A percentile compares a stretch with the other conserved stretches of the same genome.
phyloP scores from a whole-genome alignment of 2,329 filamentous ascomycete genomes.

The Calcarisporium arbuscula region DNA sequence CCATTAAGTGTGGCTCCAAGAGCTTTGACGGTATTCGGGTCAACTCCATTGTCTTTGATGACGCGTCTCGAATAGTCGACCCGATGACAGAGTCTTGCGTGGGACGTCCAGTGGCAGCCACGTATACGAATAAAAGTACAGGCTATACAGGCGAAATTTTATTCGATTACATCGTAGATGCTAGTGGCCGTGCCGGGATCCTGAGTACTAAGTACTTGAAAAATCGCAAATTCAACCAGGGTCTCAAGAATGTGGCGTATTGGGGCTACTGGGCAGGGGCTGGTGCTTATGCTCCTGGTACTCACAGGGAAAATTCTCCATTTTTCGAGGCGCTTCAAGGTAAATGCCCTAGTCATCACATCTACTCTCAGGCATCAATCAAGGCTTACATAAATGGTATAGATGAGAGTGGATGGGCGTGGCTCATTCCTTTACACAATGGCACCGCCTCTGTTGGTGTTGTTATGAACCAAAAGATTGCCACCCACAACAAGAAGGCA shows the following conservation, averaged over 20 bases:
- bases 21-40: constrained; percentile 33
- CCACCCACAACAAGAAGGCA: constrained; percentile 22
- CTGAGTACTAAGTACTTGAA: constrained; percentile 42
- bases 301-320: constrained; percentile 24
- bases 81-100: no score
- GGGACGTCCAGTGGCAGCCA: constrained; percentile 27
- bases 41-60: constrained; percentile 20
- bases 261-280: constrained; percentile 40
- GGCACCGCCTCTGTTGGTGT: constrained; percentile 35
- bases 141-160: constrained; percentile 27
- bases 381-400: background rate
- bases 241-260: constrained; percentile 40
- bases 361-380: background rate
- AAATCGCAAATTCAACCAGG: constrained; percentile 38
- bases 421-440: constrained; percentile 43
- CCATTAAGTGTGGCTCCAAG: constrained; percentile 28
- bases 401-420: constrained; percentile 42
- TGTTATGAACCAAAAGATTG: constrained; percentile 31
- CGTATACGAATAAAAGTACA: constrained; percentile 24
- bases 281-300: constrained; percentile 25
- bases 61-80: constrained; percentile 6
- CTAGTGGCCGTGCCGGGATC: constrained; percentile 36
- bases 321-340: constrained; percentile 36
- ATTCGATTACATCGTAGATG: constrained; percentile 43
- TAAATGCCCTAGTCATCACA: constrained; percentile 7